Percentiles rank a stretch among this genome's conserved stretches.
These are phyloP conservation scores for Tricholoma furcatifolium DNA, from an alignment of 768 basidiomycete genomes.

Conservation along the genomic window DNA sequence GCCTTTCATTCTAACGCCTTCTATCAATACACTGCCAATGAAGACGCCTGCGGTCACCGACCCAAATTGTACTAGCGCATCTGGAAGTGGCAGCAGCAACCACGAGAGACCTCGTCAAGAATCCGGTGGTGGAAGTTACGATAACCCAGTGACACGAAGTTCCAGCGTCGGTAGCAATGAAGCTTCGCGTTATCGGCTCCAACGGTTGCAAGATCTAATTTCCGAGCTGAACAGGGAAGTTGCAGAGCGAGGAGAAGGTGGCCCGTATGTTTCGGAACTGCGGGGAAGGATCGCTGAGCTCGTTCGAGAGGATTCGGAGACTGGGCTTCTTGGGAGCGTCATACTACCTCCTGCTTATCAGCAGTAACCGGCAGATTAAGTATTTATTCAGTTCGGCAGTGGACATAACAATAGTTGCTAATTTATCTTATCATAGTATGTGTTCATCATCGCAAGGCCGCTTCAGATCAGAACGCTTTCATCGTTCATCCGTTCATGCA, in stretches of 20 bases:
- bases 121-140: neutral
- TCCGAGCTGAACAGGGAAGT: constrained; percentile 1
- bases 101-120: neutral
- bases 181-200: neutral
- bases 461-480: no score
- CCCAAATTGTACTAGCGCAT: neutral
- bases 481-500: neutral
- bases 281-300: constrained; percentile 4
- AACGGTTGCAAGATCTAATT: neutral
- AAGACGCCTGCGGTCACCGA: neutral
- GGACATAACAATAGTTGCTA: no score
- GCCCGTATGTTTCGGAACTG: constrained; percentile 2
- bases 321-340: neutral
- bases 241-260: neutral
- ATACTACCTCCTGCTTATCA: neutral
- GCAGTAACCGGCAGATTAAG: no score
- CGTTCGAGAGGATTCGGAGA: constrained; percentile 2
- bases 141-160: neutral
- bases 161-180: neutral
- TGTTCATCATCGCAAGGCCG: no score
- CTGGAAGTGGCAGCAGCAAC: neutral
- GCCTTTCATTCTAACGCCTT: neutral
- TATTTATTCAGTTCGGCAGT: no score
- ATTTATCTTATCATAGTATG: no score
- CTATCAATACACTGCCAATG: neutral